Evolutionary conservation across 2,329 filamentous ascomycete species (phyloP).

Genomic region (Plectosphaerella sp.): DNA sequence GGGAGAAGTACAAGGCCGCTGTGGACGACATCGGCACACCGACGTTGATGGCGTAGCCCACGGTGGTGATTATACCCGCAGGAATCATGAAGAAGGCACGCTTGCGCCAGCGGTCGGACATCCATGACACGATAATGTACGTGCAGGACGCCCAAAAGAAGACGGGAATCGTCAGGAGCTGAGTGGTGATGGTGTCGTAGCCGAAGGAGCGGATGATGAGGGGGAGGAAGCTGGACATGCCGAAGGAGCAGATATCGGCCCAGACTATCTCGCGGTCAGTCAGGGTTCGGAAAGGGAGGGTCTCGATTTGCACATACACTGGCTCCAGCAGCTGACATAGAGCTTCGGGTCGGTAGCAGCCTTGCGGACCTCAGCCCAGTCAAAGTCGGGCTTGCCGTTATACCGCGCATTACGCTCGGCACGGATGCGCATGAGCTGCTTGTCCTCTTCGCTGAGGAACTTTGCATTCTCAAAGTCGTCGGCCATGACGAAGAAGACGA

Average conservation of each 20-base stretch:
- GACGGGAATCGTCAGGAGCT: conserved; percentile 21
- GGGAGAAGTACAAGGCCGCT: conserved; percentile 16
- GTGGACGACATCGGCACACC: conserved; percentile 9
- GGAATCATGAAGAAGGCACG: conserved; percentile 16
- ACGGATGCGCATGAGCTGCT: conserved; percentile 9
- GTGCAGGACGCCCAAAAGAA: conserved; percentile 22
- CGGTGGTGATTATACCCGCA: conserved; percentile 16
- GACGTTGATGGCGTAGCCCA: background rate
- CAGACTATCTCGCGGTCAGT: background rate
- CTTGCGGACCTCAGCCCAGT: conserved; percentile 17
- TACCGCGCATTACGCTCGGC: conserved; percentile 11
- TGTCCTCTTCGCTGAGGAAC: conserved; percentile 13
- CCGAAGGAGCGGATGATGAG: conserved; percentile 23
- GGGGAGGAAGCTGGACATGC: conserved; percentile 24
- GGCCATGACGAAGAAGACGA: conserved; percentile 14
- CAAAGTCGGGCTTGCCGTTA: conserved; percentile 15
- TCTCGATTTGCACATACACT: conserved; percentile 18
- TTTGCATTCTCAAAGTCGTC: conserved; percentile 13
- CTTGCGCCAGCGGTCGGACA: conserved; percentile 18
- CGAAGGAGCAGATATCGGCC: conserved; percentile 15
- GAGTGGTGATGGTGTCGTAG: conserved; percentile 18
- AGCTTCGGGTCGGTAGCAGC: conserved; percentile 18
- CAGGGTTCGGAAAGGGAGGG: background rate
- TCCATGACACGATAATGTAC: conserved; percentile 8
- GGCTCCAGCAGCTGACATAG: conserved; percentile 19